phyloP scores from a whole-genome alignment of 2,329 filamentous ascomycete species.

The Aspergillus sergii region DNA sequence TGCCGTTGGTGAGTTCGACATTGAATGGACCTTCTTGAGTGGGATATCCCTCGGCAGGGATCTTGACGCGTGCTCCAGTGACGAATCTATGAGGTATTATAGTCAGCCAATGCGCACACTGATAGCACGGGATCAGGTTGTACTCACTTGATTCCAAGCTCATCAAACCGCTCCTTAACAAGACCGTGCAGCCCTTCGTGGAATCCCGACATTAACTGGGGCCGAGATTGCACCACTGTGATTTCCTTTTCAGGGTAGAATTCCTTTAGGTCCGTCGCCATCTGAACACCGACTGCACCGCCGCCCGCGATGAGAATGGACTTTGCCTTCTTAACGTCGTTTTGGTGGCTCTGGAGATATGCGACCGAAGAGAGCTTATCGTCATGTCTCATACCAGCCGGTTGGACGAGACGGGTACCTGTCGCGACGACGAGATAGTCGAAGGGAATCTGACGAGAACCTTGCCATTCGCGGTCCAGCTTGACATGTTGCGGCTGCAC shows the following conservation, averaged over 20 bases:
- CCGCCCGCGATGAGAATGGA: constrained; percentile 47
- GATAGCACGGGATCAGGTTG: not conserved
- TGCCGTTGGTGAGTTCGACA: constrained; percentile 35
- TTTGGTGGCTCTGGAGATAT: constrained; percentile 38
- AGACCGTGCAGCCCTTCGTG: constrained; percentile 34
- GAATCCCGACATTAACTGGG: constrained; percentile 39
- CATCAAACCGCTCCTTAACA: constrained; percentile 36
- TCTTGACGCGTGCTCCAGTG: constrained; percentile 31
- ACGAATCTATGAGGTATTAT: constrained; percentile 22
- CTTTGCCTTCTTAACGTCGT: constrained; percentile 29
- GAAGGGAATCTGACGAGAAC: constrained; percentile 32
- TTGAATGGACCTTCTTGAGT: constrained; percentile 26
- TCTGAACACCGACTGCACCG: constrained; percentile 55
- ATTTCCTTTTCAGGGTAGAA: constrained; percentile 52
- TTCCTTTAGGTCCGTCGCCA: constrained; percentile 54
- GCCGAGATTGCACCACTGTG: constrained; percentile 52
- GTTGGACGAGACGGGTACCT: constrained; percentile 36
- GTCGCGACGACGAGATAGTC: constrained; percentile 39
- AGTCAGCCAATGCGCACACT: not conserved
- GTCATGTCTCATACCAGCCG: constrained; percentile 35
- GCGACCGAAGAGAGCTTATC: constrained; percentile 37
- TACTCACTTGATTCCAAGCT: constrained; percentile 31
- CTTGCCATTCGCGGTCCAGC: constrained; percentile 40
- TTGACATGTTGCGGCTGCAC: constrained; percentile 30
- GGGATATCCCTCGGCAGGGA: constrained; percentile 32